Evolutionary conservation across 2,329 filamentous ascomycete genomes (phyloP).

Genomic region (Drechslerella stenobrocha): DNA sequence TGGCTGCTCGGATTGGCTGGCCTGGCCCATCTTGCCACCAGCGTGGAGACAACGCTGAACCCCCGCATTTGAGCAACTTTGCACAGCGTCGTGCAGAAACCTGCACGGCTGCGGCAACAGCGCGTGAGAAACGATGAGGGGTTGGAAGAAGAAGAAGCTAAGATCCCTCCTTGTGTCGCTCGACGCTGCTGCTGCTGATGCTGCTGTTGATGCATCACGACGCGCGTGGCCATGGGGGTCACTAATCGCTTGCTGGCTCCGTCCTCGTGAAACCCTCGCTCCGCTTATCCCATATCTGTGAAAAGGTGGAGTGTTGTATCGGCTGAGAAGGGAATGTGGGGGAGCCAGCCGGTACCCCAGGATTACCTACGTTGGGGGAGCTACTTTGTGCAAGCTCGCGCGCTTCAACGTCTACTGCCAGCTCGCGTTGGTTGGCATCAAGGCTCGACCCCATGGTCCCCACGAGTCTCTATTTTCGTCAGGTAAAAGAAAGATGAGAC

Average conservation of each 20-base stretch:
- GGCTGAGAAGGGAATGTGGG: constrained; percentile 24
- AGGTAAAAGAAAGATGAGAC: constrained; percentile 42
- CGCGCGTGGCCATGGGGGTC: no score
- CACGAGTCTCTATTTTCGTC: constrained; percentile 20
- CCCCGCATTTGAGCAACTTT: constrained; percentile 43
- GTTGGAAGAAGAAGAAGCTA: constrained; percentile 2
- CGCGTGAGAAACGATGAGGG: constrained; percentile 43
- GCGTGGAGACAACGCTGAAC: constrained; percentile 15
- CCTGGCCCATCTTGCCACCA: not conserved
- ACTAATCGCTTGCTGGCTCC: constrained; percentile 12
- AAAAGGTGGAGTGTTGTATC: constrained; percentile 9
- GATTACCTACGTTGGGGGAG: constrained; percentile 28
- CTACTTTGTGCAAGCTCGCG: no score
- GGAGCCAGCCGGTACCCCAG: constrained; percentile 39
- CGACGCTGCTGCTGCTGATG: not conserved
- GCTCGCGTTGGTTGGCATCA: constrained; percentile 8
- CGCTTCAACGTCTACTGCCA: not conserved
- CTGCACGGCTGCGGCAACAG: constrained; percentile 8
- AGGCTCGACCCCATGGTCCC: constrained; percentile 17
- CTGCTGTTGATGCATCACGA: constrained; percentile 21
- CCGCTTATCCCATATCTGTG: no score
- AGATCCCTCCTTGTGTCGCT: no score
- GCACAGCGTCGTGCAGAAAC: constrained; percentile 41
- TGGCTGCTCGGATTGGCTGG: not conserved
- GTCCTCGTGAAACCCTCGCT: not conserved